phyloP scores from a whole-genome alignment of 2,329 filamentous ascomycete genomes.

The Botrytis medusae region DNA sequence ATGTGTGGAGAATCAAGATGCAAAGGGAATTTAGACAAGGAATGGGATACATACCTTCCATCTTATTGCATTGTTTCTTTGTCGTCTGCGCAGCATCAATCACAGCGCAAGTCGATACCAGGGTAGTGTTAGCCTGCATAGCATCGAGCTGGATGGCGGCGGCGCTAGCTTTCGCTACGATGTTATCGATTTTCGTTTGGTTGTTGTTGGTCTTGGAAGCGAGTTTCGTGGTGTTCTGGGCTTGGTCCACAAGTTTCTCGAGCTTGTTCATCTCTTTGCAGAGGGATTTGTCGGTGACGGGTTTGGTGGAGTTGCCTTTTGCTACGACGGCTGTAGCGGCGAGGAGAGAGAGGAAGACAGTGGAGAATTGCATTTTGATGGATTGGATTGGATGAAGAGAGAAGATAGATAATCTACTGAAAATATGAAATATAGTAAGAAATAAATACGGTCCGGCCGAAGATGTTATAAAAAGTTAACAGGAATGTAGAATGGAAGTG shows the following conservation, averaged over 20 bases:
- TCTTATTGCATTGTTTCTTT: constrained; percentile 24
- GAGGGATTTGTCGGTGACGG: constrained; percentile 37
- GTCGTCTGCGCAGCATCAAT: constrained; percentile 35
- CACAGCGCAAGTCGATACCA: constrained; percentile 41
- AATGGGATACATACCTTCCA: background rate
- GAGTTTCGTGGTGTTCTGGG: constrained; percentile 43
- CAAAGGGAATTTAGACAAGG: fast-evolving
- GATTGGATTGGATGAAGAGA: background rate
- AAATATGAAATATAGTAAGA: background rate
- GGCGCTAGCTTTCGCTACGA: constrained; percentile 43
- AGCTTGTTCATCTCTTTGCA: constrained; percentile 41
- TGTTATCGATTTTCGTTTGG: constrained; percentile 41
- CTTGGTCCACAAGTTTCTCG: constrained; percentile 38
- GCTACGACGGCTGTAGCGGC: constrained; percentile 34
- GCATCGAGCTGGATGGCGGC: constrained; percentile 38
- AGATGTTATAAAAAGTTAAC: background rate
- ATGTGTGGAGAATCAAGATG: too few species aligned
- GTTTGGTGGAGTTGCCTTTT: constrained; percentile 38
- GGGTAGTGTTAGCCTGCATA: constrained; percentile 42
- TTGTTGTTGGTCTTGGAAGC: constrained; percentile 41
- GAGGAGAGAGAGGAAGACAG: constrained; percentile 33
- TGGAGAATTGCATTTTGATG: constrained; percentile 30
- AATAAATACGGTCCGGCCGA: constrained; percentile 12
- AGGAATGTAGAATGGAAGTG: constrained; percentile 11
- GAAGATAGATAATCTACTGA: background rate